Evolutionary conservation across 164 flowering plant genomes (phyloP), one percentile per base, ranked within the genome.

Genomic region (Taxillus chinensis): DNA sequence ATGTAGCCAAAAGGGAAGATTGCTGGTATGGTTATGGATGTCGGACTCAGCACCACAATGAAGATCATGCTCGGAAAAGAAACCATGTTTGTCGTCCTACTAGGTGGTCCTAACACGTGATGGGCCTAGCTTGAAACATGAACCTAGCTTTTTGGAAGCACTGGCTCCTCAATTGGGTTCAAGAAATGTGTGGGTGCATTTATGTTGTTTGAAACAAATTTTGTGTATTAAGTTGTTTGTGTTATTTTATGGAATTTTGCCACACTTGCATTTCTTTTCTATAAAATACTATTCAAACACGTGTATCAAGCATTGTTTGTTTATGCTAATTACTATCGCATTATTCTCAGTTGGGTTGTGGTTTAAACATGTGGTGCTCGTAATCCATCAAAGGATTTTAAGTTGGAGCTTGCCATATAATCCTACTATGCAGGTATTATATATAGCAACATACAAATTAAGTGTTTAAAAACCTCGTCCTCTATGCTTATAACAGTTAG

Each of bases 11-110:
- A 57, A 79, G 98, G 71, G 85, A 79, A 63, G 78, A 92, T 67
- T 92, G 97, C 79, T 88, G 98, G 98, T 92, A 90, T 63, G 98
- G 98, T 46, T 85, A 79, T 60, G 73, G 78, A 45, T 92, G 98
- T 59, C 85, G 97, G 14, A 92, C 97, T 6, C 98, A 92, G 70
- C 89, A 83, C 71, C 96, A 86, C 72, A 90, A 64, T 54, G 85
- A 81, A 42, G 92, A 88, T 7, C 96, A 92, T 80, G 96, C 97
- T 68, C 90, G 78, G 3, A 90, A 77, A 70, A 77, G 87, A 63
- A 92, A 92, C 66, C 98, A 92, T 67, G 93, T 92, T 13, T 92
- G 98, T 67, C 93, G 87, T 61, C 92, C 95, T 3, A 81, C 95
- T n/a, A 75, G 89, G 68, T 89, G 27, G 95, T 27, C 41, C 53